Base-by-base conservation (phyloP, 2,329 filamentous ascomycete genomes). In the Ophiostoma australiae region DNA sequence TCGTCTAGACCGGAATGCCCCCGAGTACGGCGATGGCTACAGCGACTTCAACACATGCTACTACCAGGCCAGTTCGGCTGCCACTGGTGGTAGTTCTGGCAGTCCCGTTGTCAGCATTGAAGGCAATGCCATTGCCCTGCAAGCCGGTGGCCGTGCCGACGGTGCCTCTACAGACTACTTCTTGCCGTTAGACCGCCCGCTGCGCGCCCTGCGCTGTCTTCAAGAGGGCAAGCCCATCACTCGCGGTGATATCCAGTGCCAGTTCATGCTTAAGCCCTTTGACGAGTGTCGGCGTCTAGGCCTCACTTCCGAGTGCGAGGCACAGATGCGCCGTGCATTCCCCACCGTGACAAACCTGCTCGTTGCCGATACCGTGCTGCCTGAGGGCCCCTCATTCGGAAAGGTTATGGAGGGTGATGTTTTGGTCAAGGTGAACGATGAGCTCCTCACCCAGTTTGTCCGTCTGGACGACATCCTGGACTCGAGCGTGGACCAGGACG, bases 161-260 rank as follows among this genome's bases (percentile, higher is more conserved):
- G 94, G 94, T 72, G 95, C 95, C 65, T 94, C 96, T 15, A 99
- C 95, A 27, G 95, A 99, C 79, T 99, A 99, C 80, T 98, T 99
- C 80, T 84, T 99, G 5, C 95, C 95, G 0, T 84, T 99, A 17
- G 94, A 99, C 79, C 90, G 95, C 71, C 95, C 96, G 0, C 81
- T 94, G 58, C 89, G 95, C 74, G 95, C 95, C 0, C 84, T 99
- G 70, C 87, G 93, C 77, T 96, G 93, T 77, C 90, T 99, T 70
- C 93, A 91, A 78, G 85, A 90, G 74, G 89, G 88, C 44, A 86
- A 89, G 75, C 86, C 86, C 1, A 90, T 99, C 69, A 89, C 90
- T n/a, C 87, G 95, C 76, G 95, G 95, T 67, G 97, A 95, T n/a
- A 97, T 99, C 68, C 95, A 99, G 80, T 97, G 93, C 73, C 95